These are phyloP conservation scores for Leccinellum rugosiceps DNA, from an alignment of 768 basidiomycete species.

Conservation along the genomic window DNA sequence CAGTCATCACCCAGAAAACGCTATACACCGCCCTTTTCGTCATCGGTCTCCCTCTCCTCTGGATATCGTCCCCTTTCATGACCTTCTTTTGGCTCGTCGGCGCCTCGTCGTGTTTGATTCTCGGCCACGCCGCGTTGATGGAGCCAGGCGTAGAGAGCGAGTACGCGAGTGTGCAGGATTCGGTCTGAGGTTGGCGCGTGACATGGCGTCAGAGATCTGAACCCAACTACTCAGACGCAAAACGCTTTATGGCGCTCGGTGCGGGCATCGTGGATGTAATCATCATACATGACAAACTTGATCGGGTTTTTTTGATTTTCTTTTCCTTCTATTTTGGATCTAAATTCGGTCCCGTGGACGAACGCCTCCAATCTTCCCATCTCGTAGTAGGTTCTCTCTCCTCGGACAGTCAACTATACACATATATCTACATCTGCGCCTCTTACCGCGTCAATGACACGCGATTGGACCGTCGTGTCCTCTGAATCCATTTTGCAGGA, in stretches of 20 bases:
- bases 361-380: neutral
- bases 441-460: neutral
- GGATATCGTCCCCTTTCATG: constrained; percentile 68
- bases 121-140: constrained; percentile 82
- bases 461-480: neutral
- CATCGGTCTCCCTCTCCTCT: constrained; percentile 87
- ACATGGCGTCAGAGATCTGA: neutral
- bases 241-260: neutral
- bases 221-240: neutral
- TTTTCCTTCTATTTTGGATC: neutral
- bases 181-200: constrained; percentile 32
- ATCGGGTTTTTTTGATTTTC: neutral
- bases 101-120: constrained; percentile 77
- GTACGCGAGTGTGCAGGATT: constrained; percentile 75
- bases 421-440: neutral
- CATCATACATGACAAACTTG: neutral
- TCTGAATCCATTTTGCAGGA: neutral
- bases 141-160: constrained; percentile 97
- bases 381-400: neutral
- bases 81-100: constrained; percentile 96
- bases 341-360: neutral
- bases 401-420: neutral
- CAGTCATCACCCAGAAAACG: constrained; percentile 83
- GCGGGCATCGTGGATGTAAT: neutral
- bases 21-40: constrained; percentile 88